Conservation (phyloP, 2,329 filamentous ascomycete genomes). For the Penicillium paneum region DNA sequence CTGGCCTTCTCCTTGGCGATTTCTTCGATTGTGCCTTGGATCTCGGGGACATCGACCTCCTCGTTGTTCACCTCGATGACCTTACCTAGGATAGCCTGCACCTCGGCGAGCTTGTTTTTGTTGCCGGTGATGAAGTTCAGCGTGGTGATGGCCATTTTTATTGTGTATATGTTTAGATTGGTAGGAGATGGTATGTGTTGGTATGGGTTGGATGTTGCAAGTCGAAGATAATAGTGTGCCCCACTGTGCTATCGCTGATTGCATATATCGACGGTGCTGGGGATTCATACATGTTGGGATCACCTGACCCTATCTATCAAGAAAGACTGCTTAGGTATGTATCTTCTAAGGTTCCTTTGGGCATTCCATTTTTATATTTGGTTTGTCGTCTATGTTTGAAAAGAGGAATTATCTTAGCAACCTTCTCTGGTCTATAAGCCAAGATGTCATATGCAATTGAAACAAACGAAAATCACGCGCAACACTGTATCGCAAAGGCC, state of each 20-base stretch:
- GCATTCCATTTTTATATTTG: neutral
- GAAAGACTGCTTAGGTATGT: no score
- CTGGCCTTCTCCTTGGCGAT: slow-evolving; percentile 85
- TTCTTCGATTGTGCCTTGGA: slow-evolving; percentile 89
- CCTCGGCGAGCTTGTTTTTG: slow-evolving; percentile 87
- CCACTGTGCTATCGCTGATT: neutral
- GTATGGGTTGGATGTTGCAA: slow-evolving; percentile 1
- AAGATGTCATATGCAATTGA: slow-evolving; percentile 9
- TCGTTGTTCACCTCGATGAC: slow-evolving; percentile 70
- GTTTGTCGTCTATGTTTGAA: neutral
- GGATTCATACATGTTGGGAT: neutral
- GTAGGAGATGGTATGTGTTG: neutral
- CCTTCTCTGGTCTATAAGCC: slow-evolving; percentile 7
- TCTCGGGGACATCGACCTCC: slow-evolving; percentile 76
- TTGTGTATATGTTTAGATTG: neutral
- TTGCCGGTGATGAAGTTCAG: slow-evolving; percentile 98
- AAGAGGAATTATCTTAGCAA: neutral
- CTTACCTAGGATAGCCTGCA: slow-evolving; percentile 77
- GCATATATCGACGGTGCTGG: neutral
- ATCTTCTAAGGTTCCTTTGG: neutral
- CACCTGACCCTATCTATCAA: no score
- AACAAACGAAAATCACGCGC: slow-evolving; percentile 21
- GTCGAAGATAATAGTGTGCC: neutral
- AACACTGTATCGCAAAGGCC: slow-evolving; percentile 25
- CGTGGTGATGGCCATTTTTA: slow-evolving; percentile 49